Base-by-base conservation (phyloP, 2,329 filamentous ascomycete genomes). In the Ceratocystis cacaofunesta region DNA sequence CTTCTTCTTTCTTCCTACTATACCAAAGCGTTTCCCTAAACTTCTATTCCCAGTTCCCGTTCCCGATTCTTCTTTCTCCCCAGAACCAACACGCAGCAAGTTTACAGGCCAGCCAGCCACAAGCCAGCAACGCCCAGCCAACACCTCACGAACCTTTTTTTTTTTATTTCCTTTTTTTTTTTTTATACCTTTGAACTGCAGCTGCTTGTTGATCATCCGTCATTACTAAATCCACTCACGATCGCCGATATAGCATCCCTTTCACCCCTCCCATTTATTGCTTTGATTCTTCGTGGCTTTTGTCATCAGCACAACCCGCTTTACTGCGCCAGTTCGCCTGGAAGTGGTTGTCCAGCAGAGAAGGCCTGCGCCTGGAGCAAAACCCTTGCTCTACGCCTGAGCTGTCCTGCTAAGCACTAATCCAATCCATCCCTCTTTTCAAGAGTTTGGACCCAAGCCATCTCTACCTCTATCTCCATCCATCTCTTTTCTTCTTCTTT, bases 321-420 rank as follows among this genome's bases (percentile, higher is more conserved):
- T 28, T 52, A 25, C 48, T 52, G 48, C 36, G 3, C 48, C 48
- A 52, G 25, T 28, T 19, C 30, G 55, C 44, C 28, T 30, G 25
- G 15, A 46, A 41, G 48, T 46, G 17, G 62, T 25, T 3, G 50
- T 58, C 25, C 28, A 64, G 63, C 55, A 41, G 46, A 63, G 55
- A 65, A 57, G 57, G 63, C 63, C 63, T 60, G 63, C 63, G 55
- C 63, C 55, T 65, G 55, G 63, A 61, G 63, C 63, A 61, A 65
- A 65, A 41, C 63, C 63, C 62, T 30, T 65, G 63, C 63, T 65
- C 63, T 65, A 48, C 44, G 62, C 52, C 63, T 65, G 55, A 65
- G 63, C 63, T 65, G 50, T 65, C 55, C 63, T 65, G 63, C 46
- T 63, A 41, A 55, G 30, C 46, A 58, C 55, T 28, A 28, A 28